Percentiles rank a stretch among this genome's conserved stretches.
Conservation (phyloP, 1,284 basidiomycete genomes). For the Tylopilus orsonianus region DNA sequence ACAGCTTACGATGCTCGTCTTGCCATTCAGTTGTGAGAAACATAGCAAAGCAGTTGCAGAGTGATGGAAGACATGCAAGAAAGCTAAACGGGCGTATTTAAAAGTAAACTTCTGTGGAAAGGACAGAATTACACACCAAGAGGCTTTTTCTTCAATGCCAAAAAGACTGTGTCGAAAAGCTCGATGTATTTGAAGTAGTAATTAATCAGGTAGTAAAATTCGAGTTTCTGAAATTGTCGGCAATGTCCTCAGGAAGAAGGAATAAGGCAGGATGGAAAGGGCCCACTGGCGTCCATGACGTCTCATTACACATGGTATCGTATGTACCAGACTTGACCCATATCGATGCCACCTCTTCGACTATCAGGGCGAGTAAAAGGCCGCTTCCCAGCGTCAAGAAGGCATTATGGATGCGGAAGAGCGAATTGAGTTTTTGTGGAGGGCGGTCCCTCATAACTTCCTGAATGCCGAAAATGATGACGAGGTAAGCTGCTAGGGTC, state of each 20-base stretch:
- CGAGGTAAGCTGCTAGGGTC: conserved; percentile 80
- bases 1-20: conserved; percentile 78
- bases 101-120: not conserved
- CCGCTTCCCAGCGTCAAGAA: conserved; percentile 82
- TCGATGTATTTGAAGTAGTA: conserved; percentile 97
- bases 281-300: conserved; percentile 84
- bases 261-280: not conserved
- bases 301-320: conserved; percentile 75
- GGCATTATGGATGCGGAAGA: conserved; percentile 94
- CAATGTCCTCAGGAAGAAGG: conserved; percentile 12
- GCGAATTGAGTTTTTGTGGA: conserved; percentile 76
- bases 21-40: conserved; percentile 91
- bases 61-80: conserved; percentile 98
- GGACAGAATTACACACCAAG: conserved; percentile 58
- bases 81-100: conserved; percentile 52
- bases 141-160: conserved; percentile 98
- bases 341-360: conserved; percentile 87
- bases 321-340: conserved; percentile 70
- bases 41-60: conserved; percentile 97
- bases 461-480: conserved; percentile 85
- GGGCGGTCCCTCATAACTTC: conserved; percentile 80
- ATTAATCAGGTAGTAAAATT: conserved; percentile 98
- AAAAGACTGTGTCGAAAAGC: conserved; percentile 93
- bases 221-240: conserved; percentile 56
- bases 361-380: conserved; percentile 81